Evolutionary conservation across 2,329 filamentous ascomycete genomes (phyloP), one percentile per base, ranked within the genome.

Genomic region (Chaetomium sp.): DNA sequence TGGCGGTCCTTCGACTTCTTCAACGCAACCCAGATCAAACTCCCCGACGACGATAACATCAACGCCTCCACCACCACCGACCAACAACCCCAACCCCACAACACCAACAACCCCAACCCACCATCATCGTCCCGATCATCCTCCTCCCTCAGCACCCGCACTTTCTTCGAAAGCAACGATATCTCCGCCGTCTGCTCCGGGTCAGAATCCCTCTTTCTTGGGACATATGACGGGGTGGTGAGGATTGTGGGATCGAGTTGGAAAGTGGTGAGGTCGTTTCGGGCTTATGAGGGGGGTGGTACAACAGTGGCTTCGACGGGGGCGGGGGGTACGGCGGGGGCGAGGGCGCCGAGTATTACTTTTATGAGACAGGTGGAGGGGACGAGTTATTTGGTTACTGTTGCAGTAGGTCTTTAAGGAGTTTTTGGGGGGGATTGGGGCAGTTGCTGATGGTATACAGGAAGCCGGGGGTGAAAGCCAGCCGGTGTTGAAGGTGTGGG

Each of bases 1-100:
- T 97, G 94, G 92, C 96, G 96, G 88, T 86, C 88, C 65, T 99
- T 99, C 78, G 91, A 95, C 80, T 99, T 99, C 85, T 97, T 99
- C 82, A 90, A 96, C 74, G 90, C 95, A 71, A 85, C 85, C 70
- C 86, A 88, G 70, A 85, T 96, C 71, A 84, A 87, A 68, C 80
- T 91, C 66, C 81, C 81, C 64, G 87, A 95, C 70, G 86, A 87
- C 67, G 89, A 95, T 69, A 87, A 32, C 37, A 42, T 95, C 69
- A 87, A 19, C 14, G 12, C 42, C 14, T 11, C n/a, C 14, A 9
- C 41, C 6, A 42, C 40, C 40, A 12, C 40, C 40, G 19, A 42
- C 81, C 64, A 87, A 95, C 70, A 86, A 87, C 67, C 89, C 95
- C 69, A 87, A 10, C 48, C 40, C 14, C 9, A 44, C n/a, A 14